phyloP scores from a whole-genome alignment of 2,329 filamentous ascomycete genomes.

The Pseudopyricularia cyperi region DNA sequence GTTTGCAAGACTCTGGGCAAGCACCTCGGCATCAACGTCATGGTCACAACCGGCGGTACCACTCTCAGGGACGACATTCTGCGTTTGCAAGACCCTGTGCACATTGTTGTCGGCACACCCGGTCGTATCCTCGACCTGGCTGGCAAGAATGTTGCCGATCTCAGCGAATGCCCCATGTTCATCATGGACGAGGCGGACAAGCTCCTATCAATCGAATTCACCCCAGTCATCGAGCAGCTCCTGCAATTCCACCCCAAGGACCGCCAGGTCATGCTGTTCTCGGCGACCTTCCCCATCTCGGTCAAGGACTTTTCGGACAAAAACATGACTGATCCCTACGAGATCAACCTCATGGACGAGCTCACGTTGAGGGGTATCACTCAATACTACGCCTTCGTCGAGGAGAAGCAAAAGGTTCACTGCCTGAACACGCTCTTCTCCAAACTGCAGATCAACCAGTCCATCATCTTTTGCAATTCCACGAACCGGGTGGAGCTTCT shows the following conservation, averaged over 20 bases:
- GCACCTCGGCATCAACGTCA: conserved; percentile 93
- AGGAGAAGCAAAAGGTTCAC: conserved; percentile 98
- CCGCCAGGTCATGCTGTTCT: conserved; percentile 98
- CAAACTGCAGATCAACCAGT: conserved; percentile 98
- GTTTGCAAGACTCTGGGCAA: conserved; percentile 98
- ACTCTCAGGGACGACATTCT: conserved; percentile 94
- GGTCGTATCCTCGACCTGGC: conserved; percentile 93
- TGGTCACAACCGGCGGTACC: conserved; percentile 97
- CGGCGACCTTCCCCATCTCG: conserved; percentile 90
- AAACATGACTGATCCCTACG: conserved; percentile 91
- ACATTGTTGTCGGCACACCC: conserved; percentile 95
- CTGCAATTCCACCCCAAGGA: conserved; percentile 93
- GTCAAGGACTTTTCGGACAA: conserved; percentile 98
- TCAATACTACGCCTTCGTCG: conserved; percentile 97
- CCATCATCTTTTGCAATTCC: conserved; percentile 99
- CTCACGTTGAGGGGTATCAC: conserved; percentile 96
- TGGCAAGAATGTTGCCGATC: conserved; percentile 89
- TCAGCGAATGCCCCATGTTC: conserved; percentile 93
- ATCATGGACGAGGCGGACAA: conserved; percentile 99
- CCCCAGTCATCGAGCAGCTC: conserved; percentile 91
- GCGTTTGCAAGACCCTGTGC: conserved; percentile 83
- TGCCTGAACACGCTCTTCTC: conserved; percentile 98
- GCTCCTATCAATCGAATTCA: conserved; percentile 91
- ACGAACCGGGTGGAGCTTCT: conserved; percentile 95
- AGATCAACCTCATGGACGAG: conserved; percentile 99